Conservation (phyloP, 441 rosid species). For the Eutrema salsugineum region DNA sequence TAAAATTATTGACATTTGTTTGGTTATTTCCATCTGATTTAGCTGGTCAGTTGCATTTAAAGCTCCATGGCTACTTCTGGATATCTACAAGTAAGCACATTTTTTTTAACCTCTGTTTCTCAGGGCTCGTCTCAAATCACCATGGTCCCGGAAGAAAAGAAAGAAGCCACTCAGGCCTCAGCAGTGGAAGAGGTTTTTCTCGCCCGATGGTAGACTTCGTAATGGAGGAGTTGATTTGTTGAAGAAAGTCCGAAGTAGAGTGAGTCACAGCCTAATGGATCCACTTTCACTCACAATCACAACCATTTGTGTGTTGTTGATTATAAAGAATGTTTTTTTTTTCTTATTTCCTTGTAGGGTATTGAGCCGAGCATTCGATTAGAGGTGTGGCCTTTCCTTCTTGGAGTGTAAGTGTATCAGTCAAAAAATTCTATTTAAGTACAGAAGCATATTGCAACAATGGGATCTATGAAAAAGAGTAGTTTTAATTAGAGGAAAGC, state of each 20-base stretch:
- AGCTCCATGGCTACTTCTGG: neutral
- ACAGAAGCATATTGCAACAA: neutral
- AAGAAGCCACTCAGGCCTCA: constrained; percentile 63
- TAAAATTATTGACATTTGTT: neutral
- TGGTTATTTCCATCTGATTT: neutral
- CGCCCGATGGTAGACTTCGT: constrained; percentile 68
- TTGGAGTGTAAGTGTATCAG: constrained; percentile 76
- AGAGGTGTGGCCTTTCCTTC: constrained; percentile 97
- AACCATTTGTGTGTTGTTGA: neutral
- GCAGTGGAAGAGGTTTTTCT: constrained; percentile 74
- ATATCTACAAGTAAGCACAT: neutral
- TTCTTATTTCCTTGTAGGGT: constrained; percentile 50
- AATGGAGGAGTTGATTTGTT: constrained; percentile 76
- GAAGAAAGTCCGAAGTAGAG: constrained; percentile 89
- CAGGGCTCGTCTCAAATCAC: constrained; percentile 79
- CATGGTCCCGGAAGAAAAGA: constrained; percentile 87
- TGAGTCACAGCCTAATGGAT: constrained; percentile 40
- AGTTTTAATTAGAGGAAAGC: neutral
- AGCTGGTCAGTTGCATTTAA: neutral
- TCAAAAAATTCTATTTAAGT: neutral
- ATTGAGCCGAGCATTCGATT: constrained; percentile 79
- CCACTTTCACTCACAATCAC: neutral
- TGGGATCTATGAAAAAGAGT: neutral
- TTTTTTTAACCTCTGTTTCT: constrained; percentile 21
- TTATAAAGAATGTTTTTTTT: constrained; percentile 13